Conservation (phyloP, 2,329 filamentous ascomycete genomes). For the Intubia oerlemansii region DNA sequence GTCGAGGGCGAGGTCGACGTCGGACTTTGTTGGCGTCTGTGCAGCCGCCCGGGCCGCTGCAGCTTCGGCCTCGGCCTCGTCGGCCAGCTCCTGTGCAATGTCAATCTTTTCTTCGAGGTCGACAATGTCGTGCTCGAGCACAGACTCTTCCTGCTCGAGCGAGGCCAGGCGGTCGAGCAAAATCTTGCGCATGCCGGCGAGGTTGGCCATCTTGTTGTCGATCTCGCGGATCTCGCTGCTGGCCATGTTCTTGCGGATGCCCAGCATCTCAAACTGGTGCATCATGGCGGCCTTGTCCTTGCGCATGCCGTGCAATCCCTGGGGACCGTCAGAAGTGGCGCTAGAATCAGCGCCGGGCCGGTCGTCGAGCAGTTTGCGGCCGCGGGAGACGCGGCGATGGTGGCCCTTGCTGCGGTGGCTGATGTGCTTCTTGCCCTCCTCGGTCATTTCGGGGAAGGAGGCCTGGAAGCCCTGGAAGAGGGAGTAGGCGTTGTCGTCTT, state of each 20-base stretch:
- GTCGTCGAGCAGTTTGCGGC: slow-evolving; percentile 54
- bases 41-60: too few species aligned
- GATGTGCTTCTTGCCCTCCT: slow-evolving; percentile 44
- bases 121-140: slow-evolving; percentile 67
- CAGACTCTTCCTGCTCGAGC: slow-evolving; percentile 74
- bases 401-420: slow-evolving; percentile 32
- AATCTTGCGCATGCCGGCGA: slow-evolving; percentile 81
- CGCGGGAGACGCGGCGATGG: slow-evolving; percentile 48
- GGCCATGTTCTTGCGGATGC: slow-evolving; percentile 91
- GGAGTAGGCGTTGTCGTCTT: slow-evolving; percentile 68
- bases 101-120: slow-evolving; percentile 41
- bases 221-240: slow-evolving; percentile 91
- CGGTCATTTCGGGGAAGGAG: slow-evolving; percentile 49
- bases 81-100: slow-evolving; percentile 34
- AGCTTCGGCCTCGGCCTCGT: slow-evolving; percentile 35
- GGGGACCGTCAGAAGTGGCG: slow-evolving; percentile 31
- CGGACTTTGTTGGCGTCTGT: slow-evolving; percentile 28
- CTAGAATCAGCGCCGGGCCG: too few species aligned
- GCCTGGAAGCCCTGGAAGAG: slow-evolving; percentile 95
- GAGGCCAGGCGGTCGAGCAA: slow-evolving; percentile 70
- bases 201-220: slow-evolving; percentile 86
- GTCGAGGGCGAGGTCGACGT: slow-evolving; percentile 29
- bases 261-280: slow-evolving; percentile 77
- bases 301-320: slow-evolving; percentile 51
- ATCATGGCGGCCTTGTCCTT: slow-evolving; percentile 61